A percentile compares a stretch with the other conserved stretches of the same genome.
phyloP scores from a whole-genome alignment of 129 eudicot genomes.

The Daucus carota region DNA sequence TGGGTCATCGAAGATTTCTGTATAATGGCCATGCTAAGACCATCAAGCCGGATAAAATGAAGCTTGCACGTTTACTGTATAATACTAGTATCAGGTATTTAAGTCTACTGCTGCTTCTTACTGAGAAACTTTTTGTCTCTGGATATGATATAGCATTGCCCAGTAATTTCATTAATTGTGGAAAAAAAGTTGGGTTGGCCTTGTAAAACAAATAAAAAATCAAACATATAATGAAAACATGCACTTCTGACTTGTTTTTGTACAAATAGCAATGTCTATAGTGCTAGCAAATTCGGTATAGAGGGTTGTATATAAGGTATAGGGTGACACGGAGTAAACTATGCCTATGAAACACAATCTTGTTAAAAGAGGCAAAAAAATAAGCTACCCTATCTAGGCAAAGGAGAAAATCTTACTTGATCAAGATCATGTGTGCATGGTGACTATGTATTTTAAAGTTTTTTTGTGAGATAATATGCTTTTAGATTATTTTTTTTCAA shows the following conservation, averaged over 20 bases:
- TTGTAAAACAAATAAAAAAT: background rate
- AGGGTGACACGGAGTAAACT: too few species aligned
- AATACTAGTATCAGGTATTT: constrained; percentile 62
- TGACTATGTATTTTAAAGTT: too few species aligned
- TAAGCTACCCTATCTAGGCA: background rate
- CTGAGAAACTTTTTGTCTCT: background rate
- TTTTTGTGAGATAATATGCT: too few species aligned
- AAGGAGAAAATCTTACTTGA: background rate
- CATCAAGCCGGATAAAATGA: constrained; percentile 74
- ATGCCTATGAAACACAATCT: too few species aligned
- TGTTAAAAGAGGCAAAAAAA: too few species aligned
- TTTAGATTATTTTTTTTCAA: too few species aligned
- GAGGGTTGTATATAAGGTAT: too few species aligned
- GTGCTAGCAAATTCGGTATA: background rate
- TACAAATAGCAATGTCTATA: background rate
- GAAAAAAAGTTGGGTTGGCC: background rate
- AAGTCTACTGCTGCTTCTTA: background rate
- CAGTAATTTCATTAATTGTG: background rate
- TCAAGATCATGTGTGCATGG: background rate
- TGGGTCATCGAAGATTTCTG: constrained; percentile 75
- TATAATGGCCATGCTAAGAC: constrained; percentile 75
- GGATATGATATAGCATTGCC: background rate
- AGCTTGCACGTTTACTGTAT: constrained; percentile 61
- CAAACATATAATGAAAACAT: background rate
- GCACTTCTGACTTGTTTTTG: background rate